phyloP scores from a whole-genome alignment of 257 asterid genomes.

The Anisodus tanguticus region DNA sequence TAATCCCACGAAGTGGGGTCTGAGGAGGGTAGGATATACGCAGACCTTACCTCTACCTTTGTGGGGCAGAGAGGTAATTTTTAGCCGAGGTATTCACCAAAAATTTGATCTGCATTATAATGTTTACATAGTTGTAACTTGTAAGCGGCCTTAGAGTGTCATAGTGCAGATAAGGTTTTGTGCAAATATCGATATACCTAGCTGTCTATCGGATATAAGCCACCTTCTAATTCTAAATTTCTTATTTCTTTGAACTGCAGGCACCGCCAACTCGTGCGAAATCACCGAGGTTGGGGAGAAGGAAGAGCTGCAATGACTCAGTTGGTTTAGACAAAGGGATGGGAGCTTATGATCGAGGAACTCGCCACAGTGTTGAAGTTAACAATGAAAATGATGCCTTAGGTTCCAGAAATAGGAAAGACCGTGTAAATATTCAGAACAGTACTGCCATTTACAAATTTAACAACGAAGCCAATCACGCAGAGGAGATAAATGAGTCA shows the following conservation, averaged over 20 bases:
- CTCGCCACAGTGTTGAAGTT: slow-evolving; percentile 44
- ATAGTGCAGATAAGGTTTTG: not conserved
- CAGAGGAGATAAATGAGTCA: slow-evolving; percentile 39
- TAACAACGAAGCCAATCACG: slow-evolving; percentile 40
- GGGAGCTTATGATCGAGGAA: slow-evolving; percentile 38
- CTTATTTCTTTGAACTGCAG: slow-evolving; percentile 43
- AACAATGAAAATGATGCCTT: slow-evolving; percentile 41
- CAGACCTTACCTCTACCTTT: no score
- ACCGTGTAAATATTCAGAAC: slow-evolving; percentile 34
- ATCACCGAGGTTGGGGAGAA: slow-evolving; percentile 78
- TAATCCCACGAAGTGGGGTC: no score
- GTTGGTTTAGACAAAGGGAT: slow-evolving; percentile 43
- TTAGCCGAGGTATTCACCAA: not conserved
- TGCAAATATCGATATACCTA: not conserved
- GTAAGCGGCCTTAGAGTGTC: slow-evolving; percentile 1
- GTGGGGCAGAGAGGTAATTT: no score
- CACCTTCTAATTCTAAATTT: slow-evolving; percentile 27
- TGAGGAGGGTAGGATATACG: no score
- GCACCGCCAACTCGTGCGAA: slow-evolving; percentile 80
- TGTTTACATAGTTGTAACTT: not conserved
- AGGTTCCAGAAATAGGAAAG: slow-evolving; percentile 44
- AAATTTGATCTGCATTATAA: not conserved
- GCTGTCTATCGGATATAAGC: not conserved
- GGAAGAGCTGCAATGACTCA: slow-evolving; percentile 56
- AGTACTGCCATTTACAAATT: slow-evolving; percentile 37